Percentiles rank a stretch among this genome's conserved stretches.
Conservation (phyloP, 2,329 filamentous ascomycete species). For the Talaromyces sp. region DNA sequence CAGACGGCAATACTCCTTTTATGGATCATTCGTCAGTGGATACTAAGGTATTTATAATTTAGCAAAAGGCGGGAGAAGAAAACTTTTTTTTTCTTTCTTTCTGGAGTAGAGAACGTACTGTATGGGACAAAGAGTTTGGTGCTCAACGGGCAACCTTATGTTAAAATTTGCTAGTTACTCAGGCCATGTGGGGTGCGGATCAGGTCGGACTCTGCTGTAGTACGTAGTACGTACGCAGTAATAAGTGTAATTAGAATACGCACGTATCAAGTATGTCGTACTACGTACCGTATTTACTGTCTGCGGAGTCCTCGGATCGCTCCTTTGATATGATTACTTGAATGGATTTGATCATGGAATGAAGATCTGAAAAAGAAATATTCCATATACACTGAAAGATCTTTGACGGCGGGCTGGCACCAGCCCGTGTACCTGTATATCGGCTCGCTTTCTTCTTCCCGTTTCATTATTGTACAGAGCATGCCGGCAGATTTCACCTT, state of each 20-base stretch:
- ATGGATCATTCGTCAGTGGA: background rate
- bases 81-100: background rate
- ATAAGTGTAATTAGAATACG: background rate
- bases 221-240: too few species aligned
- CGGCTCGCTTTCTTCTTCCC: conserved; percentile 7
- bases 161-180: background rate
- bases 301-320: background rate
- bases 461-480: background rate
- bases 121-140: background rate
- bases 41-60: background rate
- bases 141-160: conserved; percentile 11
- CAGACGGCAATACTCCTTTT: background rate
- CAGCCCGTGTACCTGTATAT: background rate
- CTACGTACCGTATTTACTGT: background rate
- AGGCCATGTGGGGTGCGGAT: conserved; percentile 8
- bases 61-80: background rate
- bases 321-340: conserved; percentile 1
- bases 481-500: background rate
- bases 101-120: background rate
- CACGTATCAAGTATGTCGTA: too few species aligned
- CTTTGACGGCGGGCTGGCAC: background rate
- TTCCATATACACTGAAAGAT: background rate
- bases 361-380: background rate
- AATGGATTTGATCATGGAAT: conserved; percentile 2
- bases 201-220: background rate